Evolutionary conservation across 1,139 yeast species (phyloP).

Genomic region (Taiozyma onychis): DNA sequence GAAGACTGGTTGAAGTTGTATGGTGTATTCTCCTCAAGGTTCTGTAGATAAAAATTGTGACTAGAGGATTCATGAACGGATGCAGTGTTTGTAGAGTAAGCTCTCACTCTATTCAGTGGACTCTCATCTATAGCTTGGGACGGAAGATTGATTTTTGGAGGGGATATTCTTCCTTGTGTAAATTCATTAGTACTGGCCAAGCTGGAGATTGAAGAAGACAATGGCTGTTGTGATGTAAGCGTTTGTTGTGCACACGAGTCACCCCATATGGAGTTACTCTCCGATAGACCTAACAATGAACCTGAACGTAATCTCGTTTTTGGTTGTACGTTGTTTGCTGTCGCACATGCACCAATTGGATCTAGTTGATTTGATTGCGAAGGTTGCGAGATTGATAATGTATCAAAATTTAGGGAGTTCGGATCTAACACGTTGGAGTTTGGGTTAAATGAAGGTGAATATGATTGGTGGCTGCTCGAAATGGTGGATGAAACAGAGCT

Average conservation of each 20-base stretch:
- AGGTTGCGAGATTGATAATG: slow-evolving; percentile 16
- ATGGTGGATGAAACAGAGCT: slow-evolving; percentile 3
- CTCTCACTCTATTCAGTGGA: slow-evolving; percentile 33
- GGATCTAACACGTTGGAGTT: slow-evolving; percentile 16
- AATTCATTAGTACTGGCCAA: not conserved
- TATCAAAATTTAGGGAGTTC: slow-evolving; percentile 18
- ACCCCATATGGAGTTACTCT: slow-evolving; percentile 26
- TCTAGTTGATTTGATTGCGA: slow-evolving; percentile 7
- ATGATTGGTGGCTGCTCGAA: slow-evolving; percentile 1
- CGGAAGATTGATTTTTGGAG: slow-evolving; percentile 8
- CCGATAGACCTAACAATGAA: slow-evolving; percentile 24
- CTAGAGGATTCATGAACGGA: slow-evolving; percentile 13
- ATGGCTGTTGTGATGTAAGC: slow-evolving; percentile 1
- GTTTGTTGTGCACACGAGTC: slow-evolving; percentile 4
- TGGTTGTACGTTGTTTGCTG: not conserved
- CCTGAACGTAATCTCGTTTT: slow-evolving; percentile 26
- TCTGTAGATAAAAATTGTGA: slow-evolving; percentile 14
- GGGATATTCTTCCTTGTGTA: slow-evolving; percentile 12
- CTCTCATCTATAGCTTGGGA: slow-evolving; percentile 13
- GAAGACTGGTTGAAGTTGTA: slow-evolving; percentile 5
- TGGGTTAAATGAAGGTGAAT: slow-evolving; percentile 26
- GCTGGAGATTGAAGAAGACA: slow-evolving; percentile 1
- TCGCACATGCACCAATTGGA: slow-evolving; percentile 8
- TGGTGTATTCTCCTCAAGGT: slow-evolving; percentile 8
- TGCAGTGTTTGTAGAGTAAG: slow-evolving; percentile 38